Evolutionary conservation across 495 filamentous ascomycete genomes (phyloP), one percentile per base, ranked within the genome.

Genomic region (Penicillium daleae): DNA sequence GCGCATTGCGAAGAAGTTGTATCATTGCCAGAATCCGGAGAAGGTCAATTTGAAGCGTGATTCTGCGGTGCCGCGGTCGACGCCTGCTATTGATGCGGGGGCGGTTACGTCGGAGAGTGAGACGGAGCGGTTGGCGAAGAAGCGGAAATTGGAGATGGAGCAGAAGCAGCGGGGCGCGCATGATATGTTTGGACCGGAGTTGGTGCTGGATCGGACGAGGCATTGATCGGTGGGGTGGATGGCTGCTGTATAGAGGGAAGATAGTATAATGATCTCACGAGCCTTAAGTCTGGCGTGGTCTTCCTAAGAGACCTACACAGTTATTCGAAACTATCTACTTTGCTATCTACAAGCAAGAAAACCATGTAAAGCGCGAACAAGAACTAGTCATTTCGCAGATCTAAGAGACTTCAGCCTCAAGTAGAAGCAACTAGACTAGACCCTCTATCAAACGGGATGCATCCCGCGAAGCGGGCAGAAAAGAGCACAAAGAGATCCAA

Each of bases 1-100:
- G 22, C 75, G 77, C 24, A 86, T 87, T 33, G 83, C 83, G 39
- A 92, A 88, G 76, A 96, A 95, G 75, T 78, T 96, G 15, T 86
- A 85, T 44, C 87, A 88, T 59, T 96, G 92, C 72, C 85, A 88
- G 59, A 92, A 96, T 66, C 91, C 91, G 0, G 81, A 86, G 21
- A 85, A 85, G 62, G 69, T 74, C 1, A 78, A 82, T 51, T 39
- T 81, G 66, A 84, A 84, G 64, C 72, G 82, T n/a, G 77, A 75
- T 56, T 73, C 62, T 60, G 62, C 48, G 24, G 71, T 29, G 62
- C 65, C 56, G 54, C 67, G 2, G 50, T 57, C 61, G 5, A 56
- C 63, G 1, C 49, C 65, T 8, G 64, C 67, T 12, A 54, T 54
- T 12, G 76, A 76, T 13, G 56, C 70, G 19, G 70, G 66, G 3